Conservation (phyloP, 177 flowering plant genomes). For the Vitis hybrid region DNA sequence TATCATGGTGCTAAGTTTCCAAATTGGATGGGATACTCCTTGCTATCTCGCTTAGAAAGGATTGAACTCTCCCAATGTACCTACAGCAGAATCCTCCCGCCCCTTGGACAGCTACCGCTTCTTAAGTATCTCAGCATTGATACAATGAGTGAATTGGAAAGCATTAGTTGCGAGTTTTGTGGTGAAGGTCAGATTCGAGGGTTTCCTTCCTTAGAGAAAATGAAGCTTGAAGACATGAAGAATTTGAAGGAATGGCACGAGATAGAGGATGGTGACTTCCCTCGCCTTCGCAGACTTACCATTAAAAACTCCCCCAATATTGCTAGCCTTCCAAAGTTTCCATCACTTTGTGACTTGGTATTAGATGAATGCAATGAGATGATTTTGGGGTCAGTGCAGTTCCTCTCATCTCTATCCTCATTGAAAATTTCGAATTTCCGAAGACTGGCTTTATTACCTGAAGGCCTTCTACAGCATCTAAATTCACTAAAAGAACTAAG, state of each 20-base stretch:
- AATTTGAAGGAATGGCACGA: conserved; percentile 6
- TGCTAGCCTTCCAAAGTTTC: neutral
- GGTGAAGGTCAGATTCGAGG: neutral
- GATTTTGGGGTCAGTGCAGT: conserved; percentile 6
- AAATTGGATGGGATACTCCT: conserved; percentile 3
- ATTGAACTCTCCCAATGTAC: neutral
- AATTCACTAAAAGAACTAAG: neutral
- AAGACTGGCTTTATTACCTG: conserved; percentile 1
- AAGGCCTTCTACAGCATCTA: neutral
- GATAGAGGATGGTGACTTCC: conserved; percentile 1
- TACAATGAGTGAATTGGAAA: neutral
- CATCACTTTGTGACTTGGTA: neutral
- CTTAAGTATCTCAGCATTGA: conserved; percentile 3
- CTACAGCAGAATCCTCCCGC: neutral
- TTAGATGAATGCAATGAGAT: conserved; percentile 4
- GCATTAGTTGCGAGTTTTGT: neutral
- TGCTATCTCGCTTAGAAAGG: neutral
- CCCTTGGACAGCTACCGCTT: conserved; percentile 3
- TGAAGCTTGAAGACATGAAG: neutral
- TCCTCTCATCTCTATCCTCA: conserved; percentile 8
- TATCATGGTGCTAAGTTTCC: conserved; percentile 8
- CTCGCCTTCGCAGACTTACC: conserved; percentile 6
- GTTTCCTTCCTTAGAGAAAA: conserved; percentile 4
- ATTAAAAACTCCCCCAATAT: neutral
- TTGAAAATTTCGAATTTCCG: neutral